A percentile compares a stretch with the other conserved stretches of the same genome.
Conservation (phyloP, 176 grass and related monocot species). For the Puccinellia tenuiflora region DNA sequence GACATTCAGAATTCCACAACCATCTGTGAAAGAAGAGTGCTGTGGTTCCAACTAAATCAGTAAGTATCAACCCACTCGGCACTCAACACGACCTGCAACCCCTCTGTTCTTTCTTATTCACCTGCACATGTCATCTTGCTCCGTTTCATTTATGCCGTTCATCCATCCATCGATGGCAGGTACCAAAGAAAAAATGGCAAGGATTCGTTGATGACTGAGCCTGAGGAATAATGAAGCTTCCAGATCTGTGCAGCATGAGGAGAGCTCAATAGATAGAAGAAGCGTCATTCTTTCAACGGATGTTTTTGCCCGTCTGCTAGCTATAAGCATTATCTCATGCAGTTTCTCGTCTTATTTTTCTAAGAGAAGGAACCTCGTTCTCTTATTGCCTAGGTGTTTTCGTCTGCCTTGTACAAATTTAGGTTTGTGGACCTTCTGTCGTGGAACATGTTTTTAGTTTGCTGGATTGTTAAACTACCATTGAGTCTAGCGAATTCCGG, state of each 20-base stretch:
- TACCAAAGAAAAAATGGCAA: neutral
- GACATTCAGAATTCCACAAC: neutral
- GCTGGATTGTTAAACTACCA: neutral
- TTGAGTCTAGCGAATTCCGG: neutral
- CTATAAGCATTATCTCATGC: slow-evolving; percentile 13
- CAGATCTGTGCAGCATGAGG: slow-evolving; percentile 17
- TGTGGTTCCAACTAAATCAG: slow-evolving; percentile 8
- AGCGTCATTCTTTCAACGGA: neutral
- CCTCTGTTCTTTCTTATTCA: neutral
- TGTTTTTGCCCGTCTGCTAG: neutral
- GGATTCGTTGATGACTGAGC: neutral
- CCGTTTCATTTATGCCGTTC: neutral
- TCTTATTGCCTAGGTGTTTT: neutral
- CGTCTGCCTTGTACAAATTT: slow-evolving; percentile 14
- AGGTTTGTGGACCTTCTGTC: slow-evolving; percentile 2
- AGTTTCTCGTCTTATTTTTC: neutral
- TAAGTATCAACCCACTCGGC: neutral
- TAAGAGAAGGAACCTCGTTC: neutral
- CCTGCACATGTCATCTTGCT: neutral
- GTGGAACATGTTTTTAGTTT: neutral
- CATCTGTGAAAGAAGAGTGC: neutral
- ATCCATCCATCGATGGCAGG: neutral
- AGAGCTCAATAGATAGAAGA: slow-evolving; percentile 4
- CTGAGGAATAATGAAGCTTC: slow-evolving; percentile 14
- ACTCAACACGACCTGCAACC: neutral